Conservation (phyloP, 139 green algal genomes). For the Chlamydomonas incerta region DNA sequence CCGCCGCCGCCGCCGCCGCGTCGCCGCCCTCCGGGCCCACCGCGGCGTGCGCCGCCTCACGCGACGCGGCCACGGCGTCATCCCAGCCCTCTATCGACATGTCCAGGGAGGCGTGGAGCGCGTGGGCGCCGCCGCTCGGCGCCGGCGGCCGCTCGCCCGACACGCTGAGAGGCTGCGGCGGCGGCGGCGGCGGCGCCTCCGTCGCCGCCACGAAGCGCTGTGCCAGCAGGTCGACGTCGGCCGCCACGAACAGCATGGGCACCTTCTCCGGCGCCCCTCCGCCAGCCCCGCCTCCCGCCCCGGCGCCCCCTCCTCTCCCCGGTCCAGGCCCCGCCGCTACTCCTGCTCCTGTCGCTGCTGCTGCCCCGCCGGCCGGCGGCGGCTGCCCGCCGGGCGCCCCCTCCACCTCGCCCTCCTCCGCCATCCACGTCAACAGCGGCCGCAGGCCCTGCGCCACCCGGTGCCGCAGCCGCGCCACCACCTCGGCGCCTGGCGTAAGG, state of each 20-base stretch:
- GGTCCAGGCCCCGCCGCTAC: too few relatives aligned
- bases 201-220: not conserved
- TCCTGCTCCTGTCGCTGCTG: too few relatives aligned
- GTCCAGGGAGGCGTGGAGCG: too few relatives aligned
- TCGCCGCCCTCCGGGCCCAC: not conserved
- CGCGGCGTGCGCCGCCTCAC: not conserved
- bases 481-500: not conserved
- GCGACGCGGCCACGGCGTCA: not conserved
- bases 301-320: too few relatives aligned
- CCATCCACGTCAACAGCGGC: constrained; percentile 34
- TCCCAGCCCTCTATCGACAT: too few relatives aligned
- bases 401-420: not conserved
- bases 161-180: too few relatives aligned
- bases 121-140: too few relatives aligned
- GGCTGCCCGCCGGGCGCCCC: too few relatives aligned
- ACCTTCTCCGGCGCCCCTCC: not conserved
- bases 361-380: too few relatives aligned
- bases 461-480: not conserved
- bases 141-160: not conserved
- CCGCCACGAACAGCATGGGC: not conserved
- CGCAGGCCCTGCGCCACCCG: not conserved
- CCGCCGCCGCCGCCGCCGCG: too few relatives aligned
- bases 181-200: too few relatives aligned
- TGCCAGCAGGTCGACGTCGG: not conserved
- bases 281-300: too few relatives aligned